Base-by-base conservation (phyloP, 805 yeast genomes). In the Barnettozyma siamensis region DNA sequence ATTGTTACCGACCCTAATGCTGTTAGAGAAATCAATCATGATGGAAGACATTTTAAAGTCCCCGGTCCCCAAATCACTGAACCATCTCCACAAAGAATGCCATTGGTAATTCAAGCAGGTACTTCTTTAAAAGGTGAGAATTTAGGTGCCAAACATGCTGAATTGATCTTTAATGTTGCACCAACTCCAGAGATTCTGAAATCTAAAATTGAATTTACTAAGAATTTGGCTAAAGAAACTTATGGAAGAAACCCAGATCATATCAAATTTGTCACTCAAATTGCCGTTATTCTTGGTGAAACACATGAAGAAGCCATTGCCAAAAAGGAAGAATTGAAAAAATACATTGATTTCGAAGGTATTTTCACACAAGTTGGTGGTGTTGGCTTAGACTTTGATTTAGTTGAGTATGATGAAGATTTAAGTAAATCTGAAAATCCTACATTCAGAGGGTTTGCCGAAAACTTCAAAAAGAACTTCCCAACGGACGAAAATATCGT, bases 361-460 rank as follows among this genome's bases (percentile, higher is more conserved):
- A 67, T 67, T 3, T 66, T 62, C 38, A 66, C 65, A 1, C 52
- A 66, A 19, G 60, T 67, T 44, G 58, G 70, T 33, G 71, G 69
- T 64, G 59, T 63, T 5, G 70, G 70, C 2, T 49, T 66, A 35
- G 71, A 53, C 65, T 31, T 68, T 58, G 44, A 56, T 66, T 23
- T 69, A 69, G 17, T 64, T 46, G 55, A 46, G 11, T 47, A 52
- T 43, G 66, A 62, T 26, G 63, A 64, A 33, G 69, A 64, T 42
- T 47, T 66, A 21, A 50, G 48, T 21, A 49, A 56, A 30, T 51
- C 48, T 19, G 57, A 50, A 18, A 52, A 58, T 26, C 38, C 41
- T 35, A 57, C 57, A 2, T 52, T 56, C 2, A 43, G 46, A 19
- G 57, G 58, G 1, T 50, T 58, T 40, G 55, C 53, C 13, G 50